Percentiles rank a stretch among this genome's conserved stretches.
phyloP scores from a whole-genome alignment of 1,284 basidiomycete genomes.

The Xerocomus nothofagi region DNA sequence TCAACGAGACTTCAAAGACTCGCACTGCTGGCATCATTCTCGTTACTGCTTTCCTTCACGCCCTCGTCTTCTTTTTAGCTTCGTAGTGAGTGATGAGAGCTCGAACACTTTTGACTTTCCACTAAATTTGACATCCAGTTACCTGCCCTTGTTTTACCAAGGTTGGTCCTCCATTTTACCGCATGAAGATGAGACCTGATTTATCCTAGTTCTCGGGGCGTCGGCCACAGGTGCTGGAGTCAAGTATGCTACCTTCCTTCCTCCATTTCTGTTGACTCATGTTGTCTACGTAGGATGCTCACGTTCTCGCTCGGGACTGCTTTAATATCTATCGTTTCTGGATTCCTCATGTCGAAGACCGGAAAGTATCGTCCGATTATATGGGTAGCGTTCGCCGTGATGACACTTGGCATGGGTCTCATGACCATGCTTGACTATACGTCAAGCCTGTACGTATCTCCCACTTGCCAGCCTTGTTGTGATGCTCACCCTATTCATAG shows the following conservation, averaged over 20 bases:
- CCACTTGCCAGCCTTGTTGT: too few species aligned
- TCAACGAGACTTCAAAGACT: conserved; percentile 43
- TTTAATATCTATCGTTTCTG: conserved; percentile 56
- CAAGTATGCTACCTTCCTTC: conserved; percentile 7
- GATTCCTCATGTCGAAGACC: conserved; percentile 58
- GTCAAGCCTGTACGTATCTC: conserved; percentile 45
- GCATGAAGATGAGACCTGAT: too few species aligned
- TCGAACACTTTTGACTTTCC: too few species aligned
- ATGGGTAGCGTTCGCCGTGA: conserved; percentile 58
- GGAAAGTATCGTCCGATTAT: conserved; percentile 62
- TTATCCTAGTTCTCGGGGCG: too few species aligned
- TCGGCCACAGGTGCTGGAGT: conserved; percentile 16
- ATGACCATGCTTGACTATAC: conserved; percentile 51
- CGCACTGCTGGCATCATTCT: conserved; percentile 71
- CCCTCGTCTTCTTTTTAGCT: conserved; percentile 58
- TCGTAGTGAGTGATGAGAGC: conserved; percentile 17
- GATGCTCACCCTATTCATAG: conserved; percentile 35
- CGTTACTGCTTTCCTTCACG: conserved; percentile 63
- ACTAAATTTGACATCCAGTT: too few species aligned
- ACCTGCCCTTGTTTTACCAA: conserved; percentile 26
- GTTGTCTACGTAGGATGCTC: conserved; percentile 55
- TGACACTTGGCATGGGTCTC: conserved; percentile 62
- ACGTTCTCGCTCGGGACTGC: conserved; percentile 66
- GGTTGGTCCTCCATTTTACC: too few species aligned
- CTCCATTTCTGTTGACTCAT: background rate